Percentiles rank a stretch among this genome's conserved stretches.
These are phyloP conservation scores for Crucihimalaya himalaica DNA, from an alignment of 345 rosid species.

Conservation along the genomic window DNA sequence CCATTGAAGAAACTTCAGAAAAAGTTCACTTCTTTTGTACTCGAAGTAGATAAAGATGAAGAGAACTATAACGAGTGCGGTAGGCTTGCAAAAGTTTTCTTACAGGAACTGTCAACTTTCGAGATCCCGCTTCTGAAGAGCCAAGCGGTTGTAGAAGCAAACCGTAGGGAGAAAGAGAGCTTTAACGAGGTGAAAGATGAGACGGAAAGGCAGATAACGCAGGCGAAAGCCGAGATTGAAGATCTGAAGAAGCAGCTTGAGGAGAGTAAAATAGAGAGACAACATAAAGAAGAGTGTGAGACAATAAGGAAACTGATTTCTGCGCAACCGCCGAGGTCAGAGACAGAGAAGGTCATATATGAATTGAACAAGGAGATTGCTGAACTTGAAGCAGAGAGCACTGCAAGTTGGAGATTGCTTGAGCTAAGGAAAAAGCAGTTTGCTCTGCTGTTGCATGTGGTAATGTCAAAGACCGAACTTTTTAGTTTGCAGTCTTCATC, in stretches of 20 bases:
- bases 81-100: slow-evolving; percentile 74
- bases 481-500: not conserved
- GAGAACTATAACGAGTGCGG: slow-evolving; percentile 64
- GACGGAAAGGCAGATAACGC: slow-evolving; percentile 69
- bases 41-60: slow-evolving; percentile 75
- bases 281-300: slow-evolving; percentile 97
- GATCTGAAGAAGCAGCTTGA: slow-evolving; percentile 84
- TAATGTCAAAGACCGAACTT: slow-evolving; percentile 40
- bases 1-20: slow-evolving; percentile 94
- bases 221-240: slow-evolving; percentile 76
- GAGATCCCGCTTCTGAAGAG: slow-evolving; percentile 97
- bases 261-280: slow-evolving; percentile 91
- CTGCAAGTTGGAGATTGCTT: slow-evolving; percentile 80
- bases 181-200: slow-evolving; percentile 79
- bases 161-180: slow-evolving; percentile 80
- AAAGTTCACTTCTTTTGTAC: slow-evolving; percentile 80
- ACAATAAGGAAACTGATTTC: slow-evolving; percentile 80
- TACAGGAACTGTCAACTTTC: slow-evolving; percentile 83
- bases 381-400: slow-evolving; percentile 77
- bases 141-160: slow-evolving; percentile 75
- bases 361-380: slow-evolving; percentile 83
- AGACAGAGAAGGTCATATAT: slow-evolving; percentile 69
- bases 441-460: slow-evolving; percentile 87
- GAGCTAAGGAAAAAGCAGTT: slow-evolving; percentile 97
- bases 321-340: slow-evolving; percentile 81